Evolutionary conservation across 805 yeast genomes (phyloP).

Genomic region (Wickerhamomyces ciferrii): DNA sequence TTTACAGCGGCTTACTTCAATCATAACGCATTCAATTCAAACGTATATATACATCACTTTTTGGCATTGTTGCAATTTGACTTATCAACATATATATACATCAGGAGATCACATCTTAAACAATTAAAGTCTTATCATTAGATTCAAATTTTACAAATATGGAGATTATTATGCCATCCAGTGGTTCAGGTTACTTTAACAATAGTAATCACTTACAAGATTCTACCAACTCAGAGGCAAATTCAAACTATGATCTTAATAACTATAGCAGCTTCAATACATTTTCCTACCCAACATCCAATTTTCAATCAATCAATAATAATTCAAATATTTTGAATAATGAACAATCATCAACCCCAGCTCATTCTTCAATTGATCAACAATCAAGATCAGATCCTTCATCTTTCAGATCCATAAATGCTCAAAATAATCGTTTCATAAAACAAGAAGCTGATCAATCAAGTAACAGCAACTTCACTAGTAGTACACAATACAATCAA

Average conservation of each 20-base stretch:
- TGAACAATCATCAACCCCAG: neutral
- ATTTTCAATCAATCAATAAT: neutral
- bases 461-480: neutral
- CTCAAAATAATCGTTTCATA: neutral
- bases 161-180: neutral
- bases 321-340: neutral
- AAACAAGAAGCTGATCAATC: neutral
- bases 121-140: neutral
- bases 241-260: neutral
- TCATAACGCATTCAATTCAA: neutral
- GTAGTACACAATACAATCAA: neutral
- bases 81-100: neutral
- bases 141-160: neutral
- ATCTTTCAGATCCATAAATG: neutral
- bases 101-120: neutral
- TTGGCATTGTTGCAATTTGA: neutral
- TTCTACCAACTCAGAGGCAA: neutral
- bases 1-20: neutral
- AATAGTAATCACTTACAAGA: neutral
- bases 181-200: neutral
- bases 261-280: neutral
- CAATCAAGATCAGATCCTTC: neutral
- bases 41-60: neutral
- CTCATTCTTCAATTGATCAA: neutral
- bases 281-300: neutral